Conservation (phyloP, 2,329 filamentous ascomycete species). For the Fusarium nurragi region DNA sequence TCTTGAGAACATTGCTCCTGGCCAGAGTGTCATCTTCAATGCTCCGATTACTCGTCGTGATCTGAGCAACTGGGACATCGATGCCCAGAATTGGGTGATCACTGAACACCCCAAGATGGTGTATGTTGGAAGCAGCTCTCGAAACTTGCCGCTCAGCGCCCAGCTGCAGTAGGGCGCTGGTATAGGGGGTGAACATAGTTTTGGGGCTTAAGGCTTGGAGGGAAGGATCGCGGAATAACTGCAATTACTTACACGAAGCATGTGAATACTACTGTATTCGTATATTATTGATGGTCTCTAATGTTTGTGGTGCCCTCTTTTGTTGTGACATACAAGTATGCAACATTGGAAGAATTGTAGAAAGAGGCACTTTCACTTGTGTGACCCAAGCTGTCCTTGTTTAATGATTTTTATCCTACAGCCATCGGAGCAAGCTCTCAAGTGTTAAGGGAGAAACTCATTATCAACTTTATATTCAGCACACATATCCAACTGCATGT, state of each 20-base stretch:
- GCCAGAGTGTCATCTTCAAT: slow-evolving; percentile 72
- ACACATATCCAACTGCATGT: too few species aligned
- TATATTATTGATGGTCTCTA: fast-evolving
- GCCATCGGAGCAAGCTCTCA: too few species aligned
- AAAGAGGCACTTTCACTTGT: too few species aligned
- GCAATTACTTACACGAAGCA: slow-evolving; percentile 9
- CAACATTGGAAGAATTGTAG: too few species aligned
- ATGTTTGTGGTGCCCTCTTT: background rate
- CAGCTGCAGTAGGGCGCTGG: slow-evolving; percentile 21
- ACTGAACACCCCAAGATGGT: slow-evolving; percentile 61
- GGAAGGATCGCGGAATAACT: slow-evolving; percentile 1
- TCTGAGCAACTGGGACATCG: slow-evolving; percentile 85
- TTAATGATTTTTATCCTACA: too few species aligned
- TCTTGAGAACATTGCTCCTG: slow-evolving; percentile 72
- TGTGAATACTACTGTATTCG: slow-evolving; percentile 1
- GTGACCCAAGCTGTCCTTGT: too few species aligned
- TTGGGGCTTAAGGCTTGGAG: background rate
- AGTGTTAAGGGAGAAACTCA: too few species aligned
- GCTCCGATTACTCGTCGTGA: slow-evolving; percentile 80
- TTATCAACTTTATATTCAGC: too few species aligned
- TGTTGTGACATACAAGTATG: background rate
- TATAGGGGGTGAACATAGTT: background rate
- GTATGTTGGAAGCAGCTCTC: slow-evolving; percentile 64
- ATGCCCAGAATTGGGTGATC: slow-evolving; percentile 85
- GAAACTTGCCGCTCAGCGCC: slow-evolving; percentile 59